Conservation (phyloP, 2,329 filamentous ascomycete species). For the Paracoccidioides brasiliensis region DNA sequence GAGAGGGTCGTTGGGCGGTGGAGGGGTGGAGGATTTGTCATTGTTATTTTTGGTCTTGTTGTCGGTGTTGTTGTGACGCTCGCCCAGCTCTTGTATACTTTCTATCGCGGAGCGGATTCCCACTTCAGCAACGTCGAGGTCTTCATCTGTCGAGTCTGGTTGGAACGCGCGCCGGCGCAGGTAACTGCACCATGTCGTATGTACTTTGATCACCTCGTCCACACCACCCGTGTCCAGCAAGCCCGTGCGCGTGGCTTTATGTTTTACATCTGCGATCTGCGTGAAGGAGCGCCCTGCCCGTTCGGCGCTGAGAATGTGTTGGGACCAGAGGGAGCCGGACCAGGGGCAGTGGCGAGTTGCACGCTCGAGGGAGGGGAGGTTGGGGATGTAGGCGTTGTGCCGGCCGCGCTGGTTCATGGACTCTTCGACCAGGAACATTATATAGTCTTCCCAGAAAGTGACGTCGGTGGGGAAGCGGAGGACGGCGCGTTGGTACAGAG, state of each 20-base stretch:
- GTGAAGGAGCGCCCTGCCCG: slow-evolving; percentile 61
- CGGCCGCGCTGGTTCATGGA: slow-evolving; percentile 29
- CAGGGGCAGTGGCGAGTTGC: slow-evolving; percentile 86
- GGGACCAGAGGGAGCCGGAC: slow-evolving; percentile 82
- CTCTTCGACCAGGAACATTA: slow-evolving; percentile 54
- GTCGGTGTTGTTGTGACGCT: slow-evolving; percentile 55
- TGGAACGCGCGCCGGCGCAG: slow-evolving; percentile 74
- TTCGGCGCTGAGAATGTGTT: slow-evolving; percentile 76
- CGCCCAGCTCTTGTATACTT: slow-evolving; percentile 65
- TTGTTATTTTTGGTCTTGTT: too few relatives aligned
- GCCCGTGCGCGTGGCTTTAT: slow-evolving; percentile 75
- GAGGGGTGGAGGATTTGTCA: too few relatives aligned
- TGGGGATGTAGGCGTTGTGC: slow-evolving; percentile 28
- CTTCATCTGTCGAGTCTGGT: slow-evolving; percentile 61
- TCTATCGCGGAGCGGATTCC: slow-evolving; percentile 77
- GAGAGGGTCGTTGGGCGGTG: slow-evolving; percentile 70
- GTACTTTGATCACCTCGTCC: slow-evolving; percentile 78
- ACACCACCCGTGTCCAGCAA: slow-evolving; percentile 76
- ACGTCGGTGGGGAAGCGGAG: slow-evolving; percentile 60
- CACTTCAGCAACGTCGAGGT: slow-evolving; percentile 78
- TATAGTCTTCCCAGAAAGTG: slow-evolving; percentile 68
- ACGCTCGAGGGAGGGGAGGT: slow-evolving; percentile 62
- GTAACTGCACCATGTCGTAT: slow-evolving; percentile 89
- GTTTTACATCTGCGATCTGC: slow-evolving; percentile 80
- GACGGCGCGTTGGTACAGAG: slow-evolving; percentile 67